Percentiles rank a stretch among this genome's conserved stretches.
phyloP scores from a whole-genome alignment of 2,329 filamentous ascomycete species.

The Scytalidium sp. region DNA sequence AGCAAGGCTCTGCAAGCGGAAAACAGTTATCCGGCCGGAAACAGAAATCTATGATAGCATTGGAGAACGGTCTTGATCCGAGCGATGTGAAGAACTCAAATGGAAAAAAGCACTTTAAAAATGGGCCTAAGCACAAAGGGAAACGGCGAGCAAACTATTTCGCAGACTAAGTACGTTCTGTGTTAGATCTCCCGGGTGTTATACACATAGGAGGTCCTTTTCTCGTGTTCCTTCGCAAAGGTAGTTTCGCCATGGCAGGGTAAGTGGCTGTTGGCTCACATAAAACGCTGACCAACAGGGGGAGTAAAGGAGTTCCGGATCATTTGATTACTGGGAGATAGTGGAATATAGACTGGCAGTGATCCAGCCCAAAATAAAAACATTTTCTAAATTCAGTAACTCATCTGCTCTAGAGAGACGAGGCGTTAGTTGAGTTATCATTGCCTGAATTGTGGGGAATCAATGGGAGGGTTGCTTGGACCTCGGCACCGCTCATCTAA shows the following conservation, averaged over 20 bases:
- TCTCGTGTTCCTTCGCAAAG: no score
- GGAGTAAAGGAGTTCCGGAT: no score
- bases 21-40: constrained; percentile 83
- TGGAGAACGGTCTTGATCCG: constrained; percentile 82
- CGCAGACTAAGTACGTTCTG: constrained; percentile 19
- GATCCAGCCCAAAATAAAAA: no score
- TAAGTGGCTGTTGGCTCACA: no score
- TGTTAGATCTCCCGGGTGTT: no score
- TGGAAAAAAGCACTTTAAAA: constrained; percentile 94
- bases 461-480: background rate
- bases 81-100: constrained; percentile 65
- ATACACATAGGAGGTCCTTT: no score
- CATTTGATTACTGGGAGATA: no score
- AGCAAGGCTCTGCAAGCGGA: constrained; percentile 64
- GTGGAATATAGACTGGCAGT: no score
- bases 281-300: no score
- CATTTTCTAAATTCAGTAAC: no score
- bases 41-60: constrained; percentile 71
- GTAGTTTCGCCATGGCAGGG: no score
- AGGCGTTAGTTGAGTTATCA: background rate
- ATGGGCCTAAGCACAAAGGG: constrained; percentile 55
- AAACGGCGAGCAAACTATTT: constrained; percentile 34
- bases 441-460: background rate
- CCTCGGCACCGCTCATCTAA: background rate
- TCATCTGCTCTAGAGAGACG: no score